phyloP scores from a whole-genome alignment of 208 protist species.

The Leishmania braziliensis region DNA sequence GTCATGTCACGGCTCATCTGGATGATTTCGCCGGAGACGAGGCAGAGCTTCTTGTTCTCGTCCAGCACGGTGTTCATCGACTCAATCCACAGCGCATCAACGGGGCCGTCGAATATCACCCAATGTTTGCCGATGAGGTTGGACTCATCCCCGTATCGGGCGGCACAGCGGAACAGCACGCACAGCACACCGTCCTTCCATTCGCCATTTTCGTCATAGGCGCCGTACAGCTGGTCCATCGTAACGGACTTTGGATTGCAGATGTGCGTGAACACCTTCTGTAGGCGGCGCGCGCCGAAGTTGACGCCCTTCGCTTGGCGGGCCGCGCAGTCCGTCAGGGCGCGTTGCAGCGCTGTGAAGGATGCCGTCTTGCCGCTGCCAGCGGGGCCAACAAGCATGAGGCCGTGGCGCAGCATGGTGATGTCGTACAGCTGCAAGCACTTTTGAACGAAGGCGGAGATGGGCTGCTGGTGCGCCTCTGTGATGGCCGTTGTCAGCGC shows the following conservation, averaged over 20 bases:
- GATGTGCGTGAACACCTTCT: constrained; percentile 93
- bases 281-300: constrained; percentile 71
- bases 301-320: constrained; percentile 77
- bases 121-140: constrained; percentile 93
- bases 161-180: constrained; percentile 92
- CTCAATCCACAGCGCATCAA: constrained; percentile 97
- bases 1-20: constrained; percentile 96
- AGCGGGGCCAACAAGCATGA: constrained; percentile 98
- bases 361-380: constrained; percentile 96
- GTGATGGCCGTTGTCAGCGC: constrained; percentile 70
- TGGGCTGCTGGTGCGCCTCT: constrained; percentile 84
- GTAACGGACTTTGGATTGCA: constrained; percentile 98
- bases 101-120: constrained; percentile 98
- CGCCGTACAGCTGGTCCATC: constrained; percentile 98
- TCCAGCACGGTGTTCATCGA: constrained; percentile 97
- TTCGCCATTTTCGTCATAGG: constrained; percentile 96
- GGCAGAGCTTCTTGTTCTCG: constrained; percentile 97
- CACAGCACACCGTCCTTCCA: constrained; percentile 98
- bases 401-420: constrained; percentile 97
- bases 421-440: constrained; percentile 98
- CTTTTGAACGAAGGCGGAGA: constrained; percentile 95
- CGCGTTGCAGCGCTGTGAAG: constrained; percentile 86
- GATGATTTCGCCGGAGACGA: constrained; percentile 96
- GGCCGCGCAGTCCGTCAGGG: constrained; percentile 74
- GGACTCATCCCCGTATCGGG: constrained; percentile 88